Percentiles rank a stretch among this genome's conserved stretches.
These are phyloP conservation scores for Sporisorium scitamineum DNA, from an alignment of 1,284 basidiomycete genomes.

Conservation along the genomic window DNA sequence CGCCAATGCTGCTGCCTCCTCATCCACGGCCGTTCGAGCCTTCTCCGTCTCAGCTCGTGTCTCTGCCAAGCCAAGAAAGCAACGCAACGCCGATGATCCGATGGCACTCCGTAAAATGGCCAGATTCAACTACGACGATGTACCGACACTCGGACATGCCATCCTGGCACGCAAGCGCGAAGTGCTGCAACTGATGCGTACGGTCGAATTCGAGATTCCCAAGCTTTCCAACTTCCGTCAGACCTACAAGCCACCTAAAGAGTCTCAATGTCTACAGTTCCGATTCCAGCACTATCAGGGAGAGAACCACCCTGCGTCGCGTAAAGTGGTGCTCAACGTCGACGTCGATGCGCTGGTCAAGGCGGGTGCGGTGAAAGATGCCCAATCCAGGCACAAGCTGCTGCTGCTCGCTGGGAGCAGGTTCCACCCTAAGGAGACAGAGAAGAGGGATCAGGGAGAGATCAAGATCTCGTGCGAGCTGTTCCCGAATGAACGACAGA, in stretches of 20 bases:
- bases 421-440: constrained; percentile 36
- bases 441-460: constrained; percentile 34
- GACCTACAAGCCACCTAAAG: constrained; percentile 61
- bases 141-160: constrained; percentile 64
- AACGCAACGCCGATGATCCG: constrained; percentile 46
- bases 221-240: constrained; percentile 65
- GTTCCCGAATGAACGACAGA: constrained; percentile 69
- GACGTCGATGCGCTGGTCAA: constrained; percentile 56
- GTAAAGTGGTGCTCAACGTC: constrained; percentile 68
- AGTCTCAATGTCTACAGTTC: constrained; percentile 52
- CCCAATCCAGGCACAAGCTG: constrained; percentile 68
- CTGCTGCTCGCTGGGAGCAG: constrained; percentile 69
- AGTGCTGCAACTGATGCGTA: constrained; percentile 57
- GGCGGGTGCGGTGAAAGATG: constrained; percentile 42
- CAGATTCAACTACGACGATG: constrained; percentile 65
- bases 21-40: constrained; percentile 28
- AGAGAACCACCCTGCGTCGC: constrained; percentile 67
- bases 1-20: constrained; percentile 12
- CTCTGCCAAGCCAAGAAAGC: constrained; percentile 55
- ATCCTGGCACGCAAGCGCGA: constrained; percentile 59
- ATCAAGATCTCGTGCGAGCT: constrained; percentile 69
- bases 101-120: constrained; percentile 56
- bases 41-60: constrained; percentile 42
- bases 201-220: constrained; percentile 64
- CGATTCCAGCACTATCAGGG: constrained; percentile 70